Percentiles rank a stretch among this genome's conserved stretches.
Conservation (phyloP, 163 green algal genomes). For the Coccomyxa subellipsoidea region DNA sequence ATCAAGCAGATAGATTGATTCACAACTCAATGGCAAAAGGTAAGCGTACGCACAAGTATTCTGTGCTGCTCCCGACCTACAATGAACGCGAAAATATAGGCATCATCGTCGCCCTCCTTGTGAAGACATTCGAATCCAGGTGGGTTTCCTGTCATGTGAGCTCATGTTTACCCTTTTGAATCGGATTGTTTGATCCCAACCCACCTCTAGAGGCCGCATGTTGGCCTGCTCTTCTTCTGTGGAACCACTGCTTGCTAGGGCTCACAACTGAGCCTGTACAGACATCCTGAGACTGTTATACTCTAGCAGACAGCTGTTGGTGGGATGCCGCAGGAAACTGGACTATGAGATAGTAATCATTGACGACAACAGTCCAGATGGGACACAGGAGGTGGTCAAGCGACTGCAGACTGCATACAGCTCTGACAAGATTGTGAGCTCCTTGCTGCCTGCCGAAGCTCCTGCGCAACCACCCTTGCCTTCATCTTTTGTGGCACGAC, state of each 20-base stretch:
- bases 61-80: conserved; percentile 90
- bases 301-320: too few relatives aligned
- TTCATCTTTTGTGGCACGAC: too few relatives aligned
- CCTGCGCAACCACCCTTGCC: too few relatives aligned
- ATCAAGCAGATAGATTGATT: background rate
- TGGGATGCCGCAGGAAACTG: conserved; percentile 43
- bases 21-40: background rate
- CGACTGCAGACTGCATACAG: conserved; percentile 67
- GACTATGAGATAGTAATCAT: conserved; percentile 92
- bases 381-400: conserved; percentile 76
- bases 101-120: conserved; percentile 78
- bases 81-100: conserved; percentile 94
- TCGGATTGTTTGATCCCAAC: too few relatives aligned
- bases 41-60: conserved; percentile 43
- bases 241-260: too few relatives aligned
- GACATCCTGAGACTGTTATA: too few relatives aligned
- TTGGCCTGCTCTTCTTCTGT: too few relatives aligned
- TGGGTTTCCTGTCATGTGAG: too few relatives aligned
- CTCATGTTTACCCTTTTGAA: too few relatives aligned
- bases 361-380: conserved; percentile 94
- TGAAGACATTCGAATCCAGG: conserved; percentile 51
- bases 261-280: too few relatives aligned
- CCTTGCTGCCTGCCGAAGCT: too few relatives aligned
- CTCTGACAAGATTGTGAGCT: conserved; percentile 53
- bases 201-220: too few relatives aligned